A percentile compares a stretch with the other conserved stretches of the same genome.
These are phyloP conservation scores for Septoria linicola DNA, from an alignment of 2,329 filamentous ascomycete species.

Conservation along the genomic window DNA sequence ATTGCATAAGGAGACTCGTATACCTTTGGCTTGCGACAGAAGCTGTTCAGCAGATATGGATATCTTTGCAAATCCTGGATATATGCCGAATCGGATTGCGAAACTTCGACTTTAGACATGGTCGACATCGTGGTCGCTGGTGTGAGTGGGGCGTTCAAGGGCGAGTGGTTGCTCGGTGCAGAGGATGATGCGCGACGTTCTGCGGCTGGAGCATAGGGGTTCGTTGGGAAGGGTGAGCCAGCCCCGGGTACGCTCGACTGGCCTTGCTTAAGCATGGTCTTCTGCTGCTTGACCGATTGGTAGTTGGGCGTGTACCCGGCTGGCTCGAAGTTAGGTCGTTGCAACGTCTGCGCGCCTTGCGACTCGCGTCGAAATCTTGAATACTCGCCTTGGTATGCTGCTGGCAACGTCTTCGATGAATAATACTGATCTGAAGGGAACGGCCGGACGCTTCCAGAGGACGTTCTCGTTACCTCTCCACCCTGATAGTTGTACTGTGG, in stretches of 20 bases:
- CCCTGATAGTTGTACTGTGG: conserved; percentile 30
- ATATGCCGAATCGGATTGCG: conserved; percentile 40
- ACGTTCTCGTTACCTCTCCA: conserved; percentile 26
- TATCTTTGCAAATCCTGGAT: conserved; percentile 46
- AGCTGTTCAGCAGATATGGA: conserved; percentile 48
- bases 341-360: conserved; percentile 33
- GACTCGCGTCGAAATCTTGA: conserved; percentile 38
- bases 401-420: conserved; percentile 38
- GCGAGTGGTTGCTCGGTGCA: conserved; percentile 36
- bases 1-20: conserved; percentile 50
- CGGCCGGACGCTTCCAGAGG: conserved; percentile 32
- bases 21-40: conserved; percentile 46
- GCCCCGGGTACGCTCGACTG: conserved; percentile 12
- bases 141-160: conserved; percentile 33
- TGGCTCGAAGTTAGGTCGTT: conserved; percentile 30
- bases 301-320: conserved; percentile 30
- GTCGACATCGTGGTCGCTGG: conserved; percentile 37
- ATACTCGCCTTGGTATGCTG: conserved; percentile 39
- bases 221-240: conserved; percentile 24
- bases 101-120: conserved; percentile 25
- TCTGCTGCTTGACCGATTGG: conserved; percentile 31
- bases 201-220: conserved; percentile 27
- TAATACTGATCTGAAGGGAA: conserved; percentile 41
- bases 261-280: conserved; percentile 28
- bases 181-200: conserved; percentile 29